These are phyloP conservation scores for Salix koriyanagi DNA, from an alignment of 345 rosid species.

Conservation along the genomic window DNA sequence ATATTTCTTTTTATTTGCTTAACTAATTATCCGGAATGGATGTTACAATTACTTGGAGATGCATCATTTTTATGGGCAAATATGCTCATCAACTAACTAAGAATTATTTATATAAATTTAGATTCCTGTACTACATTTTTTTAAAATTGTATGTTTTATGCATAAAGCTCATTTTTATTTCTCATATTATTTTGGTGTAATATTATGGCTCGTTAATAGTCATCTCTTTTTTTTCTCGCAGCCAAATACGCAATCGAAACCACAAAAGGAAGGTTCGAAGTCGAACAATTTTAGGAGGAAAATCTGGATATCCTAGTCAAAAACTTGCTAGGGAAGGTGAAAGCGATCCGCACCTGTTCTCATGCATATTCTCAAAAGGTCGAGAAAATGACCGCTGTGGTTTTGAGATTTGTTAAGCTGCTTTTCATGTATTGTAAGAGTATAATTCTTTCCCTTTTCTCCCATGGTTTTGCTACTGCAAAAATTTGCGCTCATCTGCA, in stretches of 20 bases:
- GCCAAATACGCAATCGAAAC: constrained; percentile 72
- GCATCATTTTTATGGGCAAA: neutral
- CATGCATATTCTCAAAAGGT: no score
- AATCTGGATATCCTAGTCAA: no score
- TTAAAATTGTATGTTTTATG: neutral
- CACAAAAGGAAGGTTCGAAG: constrained; percentile 94
- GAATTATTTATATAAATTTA: neutral
- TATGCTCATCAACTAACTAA: neutral
- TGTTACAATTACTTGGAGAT: neutral
- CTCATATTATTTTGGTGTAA: constrained; percentile 4
- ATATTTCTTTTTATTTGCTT: neutral
- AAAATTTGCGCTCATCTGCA: no score
- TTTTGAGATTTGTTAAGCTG: no score
- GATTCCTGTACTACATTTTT: neutral
- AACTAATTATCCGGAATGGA: neutral
- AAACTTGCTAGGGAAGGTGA: no score
- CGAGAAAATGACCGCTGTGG: no score
- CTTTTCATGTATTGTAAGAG: no score
- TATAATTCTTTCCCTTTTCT: no score
- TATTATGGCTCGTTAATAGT: neutral
- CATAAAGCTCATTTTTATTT: neutral
- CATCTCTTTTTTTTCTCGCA: constrained; percentile 34
- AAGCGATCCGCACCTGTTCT: no score
- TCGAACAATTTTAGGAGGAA: constrained; percentile 45
- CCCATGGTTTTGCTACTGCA: no score